Evolutionary conservation across 164 flowering plant genomes (phyloP).

Genomic region (Chimonanthus praecox): DNA sequence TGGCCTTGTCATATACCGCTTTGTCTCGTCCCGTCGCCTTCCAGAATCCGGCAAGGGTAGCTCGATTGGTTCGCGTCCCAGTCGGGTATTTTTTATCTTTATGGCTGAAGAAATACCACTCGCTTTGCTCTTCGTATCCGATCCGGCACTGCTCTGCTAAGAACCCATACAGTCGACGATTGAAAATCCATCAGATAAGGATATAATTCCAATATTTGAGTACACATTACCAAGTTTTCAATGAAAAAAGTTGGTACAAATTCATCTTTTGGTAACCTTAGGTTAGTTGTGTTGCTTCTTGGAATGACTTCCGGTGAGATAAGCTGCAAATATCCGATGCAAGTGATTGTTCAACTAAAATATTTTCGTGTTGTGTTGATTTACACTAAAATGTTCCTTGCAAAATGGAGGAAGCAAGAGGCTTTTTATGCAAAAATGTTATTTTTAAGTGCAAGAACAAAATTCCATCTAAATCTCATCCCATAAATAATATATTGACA

Average conservation of each 20-base stretch:
- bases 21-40: conserved; percentile 91
- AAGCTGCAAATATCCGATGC: too few species aligned
- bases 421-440: too few species aligned
- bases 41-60: conserved; percentile 90
- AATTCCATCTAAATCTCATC: neutral
- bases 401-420: too few species aligned
- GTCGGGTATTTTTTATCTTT: conserved; percentile 94
- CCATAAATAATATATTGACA: too few species aligned
- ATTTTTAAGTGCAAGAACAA: neutral
- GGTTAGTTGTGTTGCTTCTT: too few species aligned
- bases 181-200: neutral
- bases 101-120: conserved; percentile 92
- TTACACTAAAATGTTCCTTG: too few species aligned
- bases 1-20: conserved; percentile 62
- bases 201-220: neutral
- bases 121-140: conserved; percentile 80
- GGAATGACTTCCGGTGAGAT: too few species aligned
- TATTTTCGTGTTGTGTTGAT: too few species aligned
- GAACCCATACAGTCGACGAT: neutral
- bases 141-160: conserved; percentile 65
- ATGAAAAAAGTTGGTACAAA: too few species aligned
- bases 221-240: too few species aligned
- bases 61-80: conserved; percentile 83
- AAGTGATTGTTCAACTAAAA: too few species aligned
- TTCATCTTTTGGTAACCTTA: too few species aligned